Base-by-base conservation (phyloP, 257 asterid species). In the Apocynum venetum region DNA sequence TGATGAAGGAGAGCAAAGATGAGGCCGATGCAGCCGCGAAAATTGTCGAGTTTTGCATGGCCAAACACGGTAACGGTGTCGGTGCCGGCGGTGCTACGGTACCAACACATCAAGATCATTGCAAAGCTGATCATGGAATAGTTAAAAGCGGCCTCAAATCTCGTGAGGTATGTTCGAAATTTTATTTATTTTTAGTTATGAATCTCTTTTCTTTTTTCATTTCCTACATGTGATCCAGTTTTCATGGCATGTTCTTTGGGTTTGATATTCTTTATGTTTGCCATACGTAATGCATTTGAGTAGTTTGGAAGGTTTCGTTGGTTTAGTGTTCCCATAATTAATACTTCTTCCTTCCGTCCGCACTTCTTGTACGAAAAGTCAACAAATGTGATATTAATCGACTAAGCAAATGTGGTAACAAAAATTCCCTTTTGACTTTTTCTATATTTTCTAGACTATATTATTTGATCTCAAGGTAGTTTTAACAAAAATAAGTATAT, bases 1-100 rank as follows among this genome's bases (percentile, higher is more conserved):
- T 94, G 83, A 92, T 94, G 91, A 86, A 80, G 85, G 91, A 91
- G 77, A 89, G 97, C 77, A 84, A 80, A 76, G 88, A 89, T 66
- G 88, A 82, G 1, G 84, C 49, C 7, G 96, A 94, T 80, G 94
- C 82, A 71, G 92, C 96, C 10, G 91, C 86, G 79, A 94, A 87
- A 74, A 88, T 94, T 7, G 86, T 85, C 13, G 78, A 84, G 1
- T 93, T 92, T 57, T 92, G 80, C 80, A 81, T 86, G 89, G 86
- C 66, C 8, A 82, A 55, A 41, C 73, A 79, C 55, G 72, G 73
- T 25, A 40, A 8, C 57, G 76, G 78, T 80, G 67, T 8, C 25
- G 41, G 73, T 38, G 17, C 25, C 63, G 77, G 60, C 36, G 70
- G 64, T 6, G 79, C 46, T 74, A 19, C 60, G 14, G 60, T 53